These are phyloP conservation scores for Chrysanthemum seticuspe DNA, from an alignment of 129 eudicot genomes.

Conservation along the genomic window DNA sequence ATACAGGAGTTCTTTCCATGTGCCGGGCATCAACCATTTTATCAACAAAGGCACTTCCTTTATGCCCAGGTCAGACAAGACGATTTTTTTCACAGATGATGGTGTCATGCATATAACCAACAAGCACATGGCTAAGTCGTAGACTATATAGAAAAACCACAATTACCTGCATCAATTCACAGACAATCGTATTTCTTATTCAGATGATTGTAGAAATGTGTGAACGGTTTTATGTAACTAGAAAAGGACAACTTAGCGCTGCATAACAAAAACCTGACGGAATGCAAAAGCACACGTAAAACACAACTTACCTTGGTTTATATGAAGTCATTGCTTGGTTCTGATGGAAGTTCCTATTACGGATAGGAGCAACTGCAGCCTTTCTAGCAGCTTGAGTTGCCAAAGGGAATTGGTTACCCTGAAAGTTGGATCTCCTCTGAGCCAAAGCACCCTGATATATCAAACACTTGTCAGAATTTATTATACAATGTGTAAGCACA, in stretches of 20 bases:
- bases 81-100: slow-evolving; percentile 24
- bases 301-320: slow-evolving; percentile 50
- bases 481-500: background rate
- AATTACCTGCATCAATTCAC: slow-evolving; percentile 64
- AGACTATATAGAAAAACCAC: slow-evolving; percentile 31
- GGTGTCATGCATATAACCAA: slow-evolving; percentile 27
- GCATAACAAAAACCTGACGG: background rate
- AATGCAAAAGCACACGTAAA: background rate
- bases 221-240: background rate
- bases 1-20: slow-evolving; percentile 17
- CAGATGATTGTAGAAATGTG: background rate
- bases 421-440: slow-evolving; percentile 77
- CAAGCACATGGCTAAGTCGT: slow-evolving; percentile 37
- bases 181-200: slow-evolving; percentile 2
- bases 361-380: slow-evolving; percentile 70
- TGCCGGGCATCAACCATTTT: slow-evolving; percentile 10
- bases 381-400: slow-evolving; percentile 82
- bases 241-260: background rate
- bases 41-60: slow-evolving; percentile 1
- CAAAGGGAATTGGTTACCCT: slow-evolving; percentile 69
- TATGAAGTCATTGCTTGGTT: slow-evolving; percentile 52
- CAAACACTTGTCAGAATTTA: background rate
- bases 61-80: slow-evolving; percentile 22
- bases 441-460: slow-evolving; percentile 71
- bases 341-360: slow-evolving; percentile 45